These are phyloP conservation scores for Cucumis cinereus DNA, from an alignment of 306 rosid species.

Conservation along the genomic window DNA sequence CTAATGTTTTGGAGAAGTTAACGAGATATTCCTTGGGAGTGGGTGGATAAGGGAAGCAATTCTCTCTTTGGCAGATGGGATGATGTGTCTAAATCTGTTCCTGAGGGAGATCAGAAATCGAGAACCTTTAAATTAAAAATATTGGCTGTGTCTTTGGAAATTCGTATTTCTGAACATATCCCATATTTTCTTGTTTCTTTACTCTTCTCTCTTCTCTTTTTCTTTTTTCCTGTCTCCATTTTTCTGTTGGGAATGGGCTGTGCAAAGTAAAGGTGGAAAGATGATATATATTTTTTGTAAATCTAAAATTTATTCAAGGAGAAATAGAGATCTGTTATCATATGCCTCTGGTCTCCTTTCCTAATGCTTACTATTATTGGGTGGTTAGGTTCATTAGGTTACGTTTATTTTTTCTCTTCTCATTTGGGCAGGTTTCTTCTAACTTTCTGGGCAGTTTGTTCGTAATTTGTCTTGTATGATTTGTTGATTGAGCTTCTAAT, in stretches of 20 bases:
- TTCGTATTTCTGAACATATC: not conserved
- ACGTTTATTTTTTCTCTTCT: not conserved
- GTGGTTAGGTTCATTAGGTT: not conserved
- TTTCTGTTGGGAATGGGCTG: not conserved
- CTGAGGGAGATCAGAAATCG: not conserved
- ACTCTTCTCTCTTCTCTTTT: not conserved
- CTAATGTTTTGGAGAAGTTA: not conserved
- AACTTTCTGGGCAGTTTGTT: not conserved
- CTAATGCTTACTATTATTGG: not conserved
- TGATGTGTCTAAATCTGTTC: not conserved
- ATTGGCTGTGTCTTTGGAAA: not conserved
- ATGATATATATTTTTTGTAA: not conserved
- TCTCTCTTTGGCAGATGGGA: not conserved
- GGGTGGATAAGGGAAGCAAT: not conserved
- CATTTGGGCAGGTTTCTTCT: not conserved
- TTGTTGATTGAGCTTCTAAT: not conserved
- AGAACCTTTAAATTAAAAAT: not conserved
- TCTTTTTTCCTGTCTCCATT: not conserved
- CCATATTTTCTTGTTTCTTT: not conserved
- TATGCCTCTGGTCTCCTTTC: not conserved
- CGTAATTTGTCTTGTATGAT: not conserved
- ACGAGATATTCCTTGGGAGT: not conserved
- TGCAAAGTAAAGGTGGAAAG: not conserved
- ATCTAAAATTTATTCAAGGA: not conserved
- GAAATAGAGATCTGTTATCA: not conserved